Percentiles rank a stretch among this genome's conserved stretches.
Evolutionary conservation across 2,329 filamentous ascomycete species (phyloP).

Genomic region (Mycosphaerella sp.): DNA sequence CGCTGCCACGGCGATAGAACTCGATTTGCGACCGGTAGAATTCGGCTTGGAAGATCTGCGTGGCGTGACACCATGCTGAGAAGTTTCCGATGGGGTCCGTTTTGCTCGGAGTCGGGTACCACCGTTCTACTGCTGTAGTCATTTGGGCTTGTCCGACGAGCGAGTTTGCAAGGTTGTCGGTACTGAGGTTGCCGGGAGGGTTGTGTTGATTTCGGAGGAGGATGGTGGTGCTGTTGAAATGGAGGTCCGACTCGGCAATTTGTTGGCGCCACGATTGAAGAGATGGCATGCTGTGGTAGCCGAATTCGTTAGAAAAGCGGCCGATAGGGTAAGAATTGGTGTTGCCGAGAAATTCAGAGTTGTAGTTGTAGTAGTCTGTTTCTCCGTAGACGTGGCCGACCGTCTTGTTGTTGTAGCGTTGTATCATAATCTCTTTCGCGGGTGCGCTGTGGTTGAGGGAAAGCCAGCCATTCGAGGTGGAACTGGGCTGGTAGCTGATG

Average conservation of each 20-base stretch:
- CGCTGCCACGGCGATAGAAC: conserved; percentile 56
- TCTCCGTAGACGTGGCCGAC: conserved; percentile 53
- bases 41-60: conserved; percentile 60
- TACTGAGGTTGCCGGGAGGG: conserved; percentile 46
- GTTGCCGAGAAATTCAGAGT: conserved; percentile 49
- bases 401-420: conserved; percentile 52
- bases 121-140: conserved; percentile 50
- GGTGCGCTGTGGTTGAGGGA: conserved; percentile 49
- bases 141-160: conserved; percentile 51
- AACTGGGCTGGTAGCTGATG: conserved; percentile 56
- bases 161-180: conserved; percentile 42
- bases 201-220: conserved; percentile 56
- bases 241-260: conserved; percentile 46
- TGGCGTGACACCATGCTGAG: conserved; percentile 55
- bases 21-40: conserved; percentile 56
- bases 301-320: conserved; percentile 59
- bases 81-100: conserved; percentile 52
- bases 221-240: conserved; percentile 53
- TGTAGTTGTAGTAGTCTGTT: conserved; percentile 53
- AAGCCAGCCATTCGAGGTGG: conserved; percentile 55
- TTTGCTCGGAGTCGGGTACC: conserved; percentile 54
- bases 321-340: conserved; percentile 51
- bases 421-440: conserved; percentile 44
- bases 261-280: conserved; percentile 54
- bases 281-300: conserved; percentile 58